Conservation (phyloP, 805 yeast genomes). For the Nakazawaea molendinolei region DNA sequence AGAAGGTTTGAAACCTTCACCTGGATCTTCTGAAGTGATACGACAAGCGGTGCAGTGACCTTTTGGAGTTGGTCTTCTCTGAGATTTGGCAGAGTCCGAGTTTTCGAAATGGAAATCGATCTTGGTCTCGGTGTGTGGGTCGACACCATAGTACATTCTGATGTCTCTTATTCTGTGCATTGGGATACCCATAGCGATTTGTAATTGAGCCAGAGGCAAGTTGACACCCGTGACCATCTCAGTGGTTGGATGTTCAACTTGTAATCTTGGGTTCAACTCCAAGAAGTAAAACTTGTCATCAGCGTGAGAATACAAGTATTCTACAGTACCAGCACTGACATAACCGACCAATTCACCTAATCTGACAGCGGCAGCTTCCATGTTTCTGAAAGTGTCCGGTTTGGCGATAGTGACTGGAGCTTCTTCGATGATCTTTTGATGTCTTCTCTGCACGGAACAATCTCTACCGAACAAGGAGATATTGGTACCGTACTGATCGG, state of each 20-base stretch:
- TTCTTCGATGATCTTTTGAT: slow-evolving; percentile 97
- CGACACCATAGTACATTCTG: slow-evolving; percentile 88
- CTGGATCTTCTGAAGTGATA: slow-evolving; percentile 98
- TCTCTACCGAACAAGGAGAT: slow-evolving; percentile 97
- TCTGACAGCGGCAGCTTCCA: slow-evolving; percentile 98
- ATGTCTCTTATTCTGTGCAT: slow-evolving; percentile 92
- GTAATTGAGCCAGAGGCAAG: slow-evolving; percentile 96
- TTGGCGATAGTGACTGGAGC: slow-evolving; percentile 97
- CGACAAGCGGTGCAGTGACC: slow-evolving; percentile 99
- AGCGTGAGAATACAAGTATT: slow-evolving; percentile 87
- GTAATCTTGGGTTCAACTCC: slow-evolving; percentile 96
- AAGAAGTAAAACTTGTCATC: slow-evolving; percentile 94
- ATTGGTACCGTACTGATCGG: slow-evolving; percentile 97
- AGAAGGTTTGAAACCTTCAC: slow-evolving; percentile 98
- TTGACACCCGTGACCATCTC: slow-evolving; percentile 99
- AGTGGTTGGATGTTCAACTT: slow-evolving; percentile 99
- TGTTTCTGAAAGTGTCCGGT: slow-evolving; percentile 72
- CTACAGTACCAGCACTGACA: slow-evolving; percentile 99
- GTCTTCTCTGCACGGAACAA: slow-evolving; percentile 99
- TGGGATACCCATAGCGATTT: slow-evolving; percentile 99
- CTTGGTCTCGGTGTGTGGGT: slow-evolving; percentile 85
- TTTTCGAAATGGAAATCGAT: slow-evolving; percentile 86
- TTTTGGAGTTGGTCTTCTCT: slow-evolving; percentile 90
- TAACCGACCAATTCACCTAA: slow-evolving; percentile 95
- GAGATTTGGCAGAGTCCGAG: slow-evolving; percentile 65